Evolutionary conservation across 2,329 filamentous ascomycete genomes (phyloP), one percentile per base, ranked within the genome.

Genomic region (Teratosphaeria gauchensis): DNA sequence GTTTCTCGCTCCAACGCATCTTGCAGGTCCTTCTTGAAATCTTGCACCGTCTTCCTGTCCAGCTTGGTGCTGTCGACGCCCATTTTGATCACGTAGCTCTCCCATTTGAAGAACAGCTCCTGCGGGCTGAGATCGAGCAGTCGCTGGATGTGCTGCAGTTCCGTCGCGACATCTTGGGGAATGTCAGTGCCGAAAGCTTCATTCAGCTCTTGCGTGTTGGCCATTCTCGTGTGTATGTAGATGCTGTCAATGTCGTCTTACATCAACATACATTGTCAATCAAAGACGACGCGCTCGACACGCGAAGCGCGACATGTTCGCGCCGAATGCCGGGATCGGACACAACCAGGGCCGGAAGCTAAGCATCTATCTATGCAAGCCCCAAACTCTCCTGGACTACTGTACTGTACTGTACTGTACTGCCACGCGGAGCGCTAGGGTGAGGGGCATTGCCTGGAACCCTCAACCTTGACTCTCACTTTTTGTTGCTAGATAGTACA

Each of bases 41-140:
- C 84, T 51, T 87, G 83, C 53, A 89, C 83, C 0, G 83, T 87
- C 42, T 87, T 83, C 51, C 95, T 79, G 54, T 87, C 84, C 61
- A 89, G 76, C 60, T 81, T 85, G 62, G 86, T 85, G 59, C 90
- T 88, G 58, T 95, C 90, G 54, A 84, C 78, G 28, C 92, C 90
- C 86, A 97, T 91, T 75, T 92, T 95, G 72, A 99, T 87, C 74
- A 89, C 92, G 79, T 96, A 97, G 0, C 91, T 92, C 74, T 99
- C 94, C 94, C 94, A 99, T 80, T 97, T 97, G 84, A 90, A 96
- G 75, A 90, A 96, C 30, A 97, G 80, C 71, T 97, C 94, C 72
- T 97, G 86, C 35, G 86, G 81, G 16, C 85, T 84, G 61, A 97
- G 82, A 54, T 84, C 85, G 75, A 96, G 90, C 61, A 97, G 80